Percentiles rank a stretch among this genome's conserved stretches.
These are phyloP conservation scores for Ogataea angusta DNA, from an alignment of 805 yeast species.

Conservation along the genomic window DNA sequence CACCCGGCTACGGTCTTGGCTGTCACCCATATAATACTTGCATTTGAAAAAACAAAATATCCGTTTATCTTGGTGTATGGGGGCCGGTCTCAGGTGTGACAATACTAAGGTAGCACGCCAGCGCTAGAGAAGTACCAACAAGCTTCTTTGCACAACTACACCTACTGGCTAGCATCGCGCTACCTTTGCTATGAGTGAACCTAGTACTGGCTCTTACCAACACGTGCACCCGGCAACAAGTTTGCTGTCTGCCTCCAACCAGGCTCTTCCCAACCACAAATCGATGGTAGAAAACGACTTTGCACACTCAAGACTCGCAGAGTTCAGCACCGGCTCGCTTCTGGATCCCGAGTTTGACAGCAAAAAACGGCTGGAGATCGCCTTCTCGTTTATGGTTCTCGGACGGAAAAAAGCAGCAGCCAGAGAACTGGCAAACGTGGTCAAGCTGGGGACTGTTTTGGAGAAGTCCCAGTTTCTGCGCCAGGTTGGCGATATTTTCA, in stretches of 20 bases:
- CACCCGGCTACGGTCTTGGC: not conserved
- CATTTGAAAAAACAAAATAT: not conserved
- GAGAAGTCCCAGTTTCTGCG: constrained; percentile 13
- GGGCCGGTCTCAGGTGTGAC: constrained; percentile 3
- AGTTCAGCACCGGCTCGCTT: constrained; percentile 7
- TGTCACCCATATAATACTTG: not conserved
- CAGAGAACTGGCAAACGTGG: constrained; percentile 18
- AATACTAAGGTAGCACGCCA: not conserved
- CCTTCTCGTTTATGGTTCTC: constrained; percentile 17
- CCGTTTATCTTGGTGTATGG: not conserved
- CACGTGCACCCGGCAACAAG: constrained; percentile 19
- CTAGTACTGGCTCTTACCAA: constrained; percentile 16
- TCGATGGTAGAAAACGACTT: constrained; percentile 15
- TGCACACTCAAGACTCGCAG: constrained; percentile 13
- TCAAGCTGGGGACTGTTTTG: constrained; percentile 13
- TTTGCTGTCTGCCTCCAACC: constrained; percentile 19
- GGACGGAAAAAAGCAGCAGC: constrained; percentile 19
- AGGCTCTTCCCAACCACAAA: constrained; percentile 14
- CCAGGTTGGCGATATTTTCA: constrained; percentile 17
- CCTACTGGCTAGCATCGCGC: constrained; percentile 10
- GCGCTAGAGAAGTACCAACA: constrained; percentile 4
- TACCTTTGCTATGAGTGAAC: constrained; percentile 16
- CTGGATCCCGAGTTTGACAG: constrained; percentile 13
- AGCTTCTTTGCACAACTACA: constrained; percentile 8
- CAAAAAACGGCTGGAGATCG: constrained; percentile 13